Conservation (phyloP, 2,329 filamentous ascomycete genomes). For the Epichloe scottii region DNA sequence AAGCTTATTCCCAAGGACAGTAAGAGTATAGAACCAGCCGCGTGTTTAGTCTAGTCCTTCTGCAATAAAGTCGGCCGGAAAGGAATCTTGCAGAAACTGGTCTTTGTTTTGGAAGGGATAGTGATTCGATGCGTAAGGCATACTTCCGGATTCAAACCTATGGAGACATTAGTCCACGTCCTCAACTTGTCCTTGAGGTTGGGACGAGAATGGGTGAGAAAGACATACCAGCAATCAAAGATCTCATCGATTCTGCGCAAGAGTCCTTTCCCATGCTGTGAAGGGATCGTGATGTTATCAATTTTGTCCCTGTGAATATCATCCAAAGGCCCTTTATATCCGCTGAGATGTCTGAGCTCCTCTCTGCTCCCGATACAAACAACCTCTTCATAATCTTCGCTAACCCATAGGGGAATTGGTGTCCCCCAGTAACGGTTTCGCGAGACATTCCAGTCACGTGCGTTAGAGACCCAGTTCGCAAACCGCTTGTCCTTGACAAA, state of each 20-base stretch:
- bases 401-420: slow-evolving; percentile 15
- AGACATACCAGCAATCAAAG: slow-evolving; percentile 17
- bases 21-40: slow-evolving; percentile 18
- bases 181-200: neutral
- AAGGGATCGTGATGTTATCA: slow-evolving; percentile 15
- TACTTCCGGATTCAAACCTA: slow-evolving; percentile 15
- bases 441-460: slow-evolving; percentile 14
- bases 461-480: slow-evolving; percentile 14
- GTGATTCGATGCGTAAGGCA: slow-evolving; percentile 16
- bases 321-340: slow-evolving; percentile 11
- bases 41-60: slow-evolving; percentile 17
- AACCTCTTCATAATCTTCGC: slow-evolving; percentile 15
- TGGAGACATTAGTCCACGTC: neutral
- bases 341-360: slow-evolving; percentile 14
- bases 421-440: slow-evolving; percentile 16
- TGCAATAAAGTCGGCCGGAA: slow-evolving; percentile 17
- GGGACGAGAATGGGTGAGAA: too few species aligned
- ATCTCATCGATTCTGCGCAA: slow-evolving; percentile 12
- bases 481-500: slow-evolving; percentile 16
- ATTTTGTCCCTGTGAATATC: slow-evolving; percentile 15
- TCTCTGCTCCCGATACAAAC: slow-evolving; percentile 14
- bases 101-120: slow-evolving; percentile 16
- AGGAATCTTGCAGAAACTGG: slow-evolving; percentile 10
- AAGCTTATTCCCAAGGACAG: slow-evolving; percentile 14
- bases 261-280: slow-evolving; percentile 13